Evolutionary conservation across 345 rosid species (phyloP).

Genomic region (Linum lewisii): DNA sequence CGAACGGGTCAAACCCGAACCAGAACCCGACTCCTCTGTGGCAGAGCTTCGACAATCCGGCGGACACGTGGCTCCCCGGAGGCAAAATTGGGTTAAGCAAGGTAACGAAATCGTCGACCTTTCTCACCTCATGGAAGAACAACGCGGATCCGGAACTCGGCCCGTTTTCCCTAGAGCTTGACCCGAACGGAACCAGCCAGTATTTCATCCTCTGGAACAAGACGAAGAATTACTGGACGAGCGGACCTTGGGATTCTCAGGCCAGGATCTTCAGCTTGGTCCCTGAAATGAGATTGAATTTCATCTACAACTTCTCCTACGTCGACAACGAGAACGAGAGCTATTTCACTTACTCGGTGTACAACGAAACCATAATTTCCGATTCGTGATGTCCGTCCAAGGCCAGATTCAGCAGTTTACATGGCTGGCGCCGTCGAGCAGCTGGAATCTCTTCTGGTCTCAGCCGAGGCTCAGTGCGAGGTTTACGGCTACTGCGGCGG

Average conservation of each 20-base stretch:
- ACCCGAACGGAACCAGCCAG: constrained; percentile 36
- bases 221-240: constrained; percentile 41
- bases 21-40: constrained; percentile 26
- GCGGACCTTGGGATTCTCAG: constrained; percentile 51
- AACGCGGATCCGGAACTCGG: constrained; percentile 58
- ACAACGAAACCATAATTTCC: constrained; percentile 20
- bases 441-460: constrained; percentile 66
- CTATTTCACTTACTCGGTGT: constrained; percentile 50
- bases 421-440: constrained; percentile 25
- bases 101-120: constrained; percentile 22
- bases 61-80: constrained; percentile 71
- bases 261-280: constrained; percentile 32
- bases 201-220: constrained; percentile 47
- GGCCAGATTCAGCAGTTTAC: constrained; percentile 50
- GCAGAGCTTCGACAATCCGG: constrained; percentile 71
- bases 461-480: constrained; percentile 60
- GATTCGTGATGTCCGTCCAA: constrained; percentile 41
- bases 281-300: constrained; percentile 62
- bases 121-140: constrained; percentile 56
- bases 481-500: constrained; percentile 65
- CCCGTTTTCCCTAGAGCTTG: constrained; percentile 56
- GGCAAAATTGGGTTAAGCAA: constrained; percentile 40
- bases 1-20: constrained; percentile 19
- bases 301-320: constrained; percentile 43
- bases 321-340: constrained; percentile 31